A percentile compares a stretch with the other conserved stretches of the same genome.
These are phyloP conservation scores for Eremochloa ophiuroides DNA, from an alignment of 176 grass and related monocot species.

Conservation along the genomic window DNA sequence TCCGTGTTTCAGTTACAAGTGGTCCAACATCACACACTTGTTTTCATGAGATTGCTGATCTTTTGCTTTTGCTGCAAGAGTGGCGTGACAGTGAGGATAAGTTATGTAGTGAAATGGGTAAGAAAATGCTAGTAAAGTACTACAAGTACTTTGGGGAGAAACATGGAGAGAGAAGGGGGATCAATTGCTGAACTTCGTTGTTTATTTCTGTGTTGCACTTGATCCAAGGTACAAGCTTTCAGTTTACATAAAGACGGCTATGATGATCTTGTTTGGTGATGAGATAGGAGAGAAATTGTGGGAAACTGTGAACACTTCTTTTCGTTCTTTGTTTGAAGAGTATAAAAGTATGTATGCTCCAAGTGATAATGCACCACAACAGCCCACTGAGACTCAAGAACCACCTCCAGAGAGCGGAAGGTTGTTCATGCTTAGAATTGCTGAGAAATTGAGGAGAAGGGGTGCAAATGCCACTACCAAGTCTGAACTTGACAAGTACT, in stretches of 20 bases:
- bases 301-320: neutral
- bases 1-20: neutral
- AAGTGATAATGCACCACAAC: neutral
- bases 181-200: neutral
- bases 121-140: neutral
- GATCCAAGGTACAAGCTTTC: conserved; percentile 13
- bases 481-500: conserved; percentile 2
- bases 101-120: neutral
- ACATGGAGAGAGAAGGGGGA: neutral
- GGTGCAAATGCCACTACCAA: neutral
- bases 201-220: neutral
- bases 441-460: neutral
- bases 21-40: neutral
- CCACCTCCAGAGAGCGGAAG: neutral
- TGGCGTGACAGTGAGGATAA: neutral
- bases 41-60: neutral
- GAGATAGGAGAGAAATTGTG: neutral
- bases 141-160: neutral
- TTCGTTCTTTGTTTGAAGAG: neutral
- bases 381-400: neutral
- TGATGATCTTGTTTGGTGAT: neutral
- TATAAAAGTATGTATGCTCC: neutral
- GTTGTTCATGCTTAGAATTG: neutral
- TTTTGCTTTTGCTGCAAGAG: neutral
- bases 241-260: neutral